Evolutionary conservation across 1,284 basidiomycete species (phyloP), one percentile per base, ranked within the genome.

Genomic region (Chalciporus sp.): DNA sequence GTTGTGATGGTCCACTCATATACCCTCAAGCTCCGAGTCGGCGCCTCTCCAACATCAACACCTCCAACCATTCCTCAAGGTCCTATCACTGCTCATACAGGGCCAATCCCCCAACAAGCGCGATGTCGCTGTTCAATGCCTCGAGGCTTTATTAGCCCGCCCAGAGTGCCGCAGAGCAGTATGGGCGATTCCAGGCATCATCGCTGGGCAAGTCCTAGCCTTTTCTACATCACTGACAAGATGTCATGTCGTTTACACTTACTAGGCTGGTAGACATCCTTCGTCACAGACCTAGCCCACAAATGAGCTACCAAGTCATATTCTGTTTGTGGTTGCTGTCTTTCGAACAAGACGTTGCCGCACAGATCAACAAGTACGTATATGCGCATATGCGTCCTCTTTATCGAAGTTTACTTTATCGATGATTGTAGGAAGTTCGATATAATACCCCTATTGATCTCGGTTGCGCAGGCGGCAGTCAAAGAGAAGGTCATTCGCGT

Each of bases 401-500:
- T n/a, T 31, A 10, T 31, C 3, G 29, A 31, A 31, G 29, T 11
- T 31, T 31, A 31, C 29, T 11, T 31, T 12, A 31, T 31, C 29
- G 29, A 31, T 31, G 10, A 31, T 31, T 31, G 29, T 61, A 95
- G 92, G 76, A 90, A 89, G 72, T 95, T 90, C 69, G 91, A 95
- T 64, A 81, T 98, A 41, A 87, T 98, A 60, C 88, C 94, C n/a
- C 75, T 94, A 17, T 80, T 99, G 35, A 88, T 88, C 37, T 86
- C 90, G 42, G 85, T 95, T 28, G 94, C 94, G 2, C 92, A 95
- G 70, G 83, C 76, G 17, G 95, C 95, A 1, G 90, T 93, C 42
- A 99, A 99, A 75, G 96, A 99, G 75, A 99, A 99, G 72, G 94
- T 99, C 27, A 91, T 94, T 57, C 88, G 96, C 17, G 90, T 99